Conservation (phyloP, 176 grass and related monocot genomes). For the Juncus effusus region DNA sequence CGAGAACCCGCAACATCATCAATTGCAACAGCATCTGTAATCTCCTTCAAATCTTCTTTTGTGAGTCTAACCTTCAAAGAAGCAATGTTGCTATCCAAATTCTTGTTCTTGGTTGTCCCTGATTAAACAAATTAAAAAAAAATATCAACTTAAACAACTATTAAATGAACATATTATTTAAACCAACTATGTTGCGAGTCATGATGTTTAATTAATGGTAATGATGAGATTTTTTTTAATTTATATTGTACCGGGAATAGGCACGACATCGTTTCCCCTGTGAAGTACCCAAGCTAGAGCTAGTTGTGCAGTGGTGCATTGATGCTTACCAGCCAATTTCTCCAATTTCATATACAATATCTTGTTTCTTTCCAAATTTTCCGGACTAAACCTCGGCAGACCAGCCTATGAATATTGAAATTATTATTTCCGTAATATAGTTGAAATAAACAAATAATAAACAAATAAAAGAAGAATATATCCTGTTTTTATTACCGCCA, state of each 20-base stretch:
- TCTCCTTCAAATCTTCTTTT: constrained; percentile 37
- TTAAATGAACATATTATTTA: not conserved
- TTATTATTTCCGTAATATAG: no score
- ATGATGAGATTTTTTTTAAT: no score
- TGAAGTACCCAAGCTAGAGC: constrained; percentile 59
- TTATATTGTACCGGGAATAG: constrained; percentile 21
- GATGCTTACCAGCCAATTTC: constrained; percentile 33
- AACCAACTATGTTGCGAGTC: not conserved
- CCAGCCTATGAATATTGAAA: not conserved
- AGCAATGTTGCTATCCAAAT: constrained; percentile 38
- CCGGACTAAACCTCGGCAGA: constrained; percentile 33
- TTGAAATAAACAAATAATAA: no score
- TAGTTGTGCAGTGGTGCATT: constrained; percentile 55
- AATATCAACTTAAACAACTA: no score
- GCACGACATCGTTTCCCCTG: constrained; percentile 39
- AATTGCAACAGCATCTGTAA: not conserved
- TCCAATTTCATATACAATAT: constrained; percentile 29
- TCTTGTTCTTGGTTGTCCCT: constrained; percentile 46
- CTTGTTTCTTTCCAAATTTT: constrained; percentile 37
- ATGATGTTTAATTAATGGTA: not conserved
- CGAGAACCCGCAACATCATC: no score
- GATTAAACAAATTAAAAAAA: no score
- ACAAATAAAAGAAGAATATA: no score
- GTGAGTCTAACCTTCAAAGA: constrained; percentile 40
- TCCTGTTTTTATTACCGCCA: constrained; percentile 35